Evolutionary conservation across 192 early-diverging fungal species (phyloP).

Genomic region (Coemansia sp.): DNA sequence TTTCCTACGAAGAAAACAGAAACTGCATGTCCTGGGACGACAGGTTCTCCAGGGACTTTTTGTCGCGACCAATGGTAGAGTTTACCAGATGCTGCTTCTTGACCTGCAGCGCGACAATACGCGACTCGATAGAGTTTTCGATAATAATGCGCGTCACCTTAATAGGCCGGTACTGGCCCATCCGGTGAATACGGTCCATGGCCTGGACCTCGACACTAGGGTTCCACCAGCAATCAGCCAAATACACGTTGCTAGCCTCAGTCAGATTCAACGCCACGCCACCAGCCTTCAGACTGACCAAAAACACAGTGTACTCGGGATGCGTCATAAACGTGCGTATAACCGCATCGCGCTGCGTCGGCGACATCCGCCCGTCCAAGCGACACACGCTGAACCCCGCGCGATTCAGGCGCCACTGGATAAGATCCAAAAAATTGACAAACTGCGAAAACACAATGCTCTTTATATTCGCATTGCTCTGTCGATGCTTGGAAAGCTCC

Average conservation of each 20-base stretch:
- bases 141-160: conserved; percentile 85
- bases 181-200: conserved; percentile 91
- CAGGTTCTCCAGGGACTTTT: conserved; percentile 67
- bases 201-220: conserved; percentile 71
- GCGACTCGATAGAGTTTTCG: conserved; percentile 87
- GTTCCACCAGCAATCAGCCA: conserved; percentile 68
- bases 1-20: conserved; percentile 78
- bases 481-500: conserved; percentile 71
- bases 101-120: conserved; percentile 88
- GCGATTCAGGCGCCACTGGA: conserved; percentile 85
- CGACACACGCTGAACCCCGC: conserved; percentile 74
- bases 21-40: conserved; percentile 79
- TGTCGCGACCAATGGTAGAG: conserved; percentile 82
- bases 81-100: conserved; percentile 90
- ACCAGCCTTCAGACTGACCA: conserved; percentile 88
- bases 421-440: conserved; percentile 83
- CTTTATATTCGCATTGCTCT: conserved; percentile 74
- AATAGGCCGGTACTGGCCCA: conserved; percentile 89
- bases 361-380: conserved; percentile 87
- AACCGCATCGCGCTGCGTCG: conserved; percentile 67
- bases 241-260: conserved; percentile 80
- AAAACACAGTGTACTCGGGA: conserved; percentile 79
- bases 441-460: conserved; percentile 82
- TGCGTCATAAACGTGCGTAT: conserved; percentile 74
- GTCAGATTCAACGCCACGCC: conserved; percentile 91